Evolutionary conservation across 495 filamentous ascomycete genomes (phyloP).

Genomic region (Evernia prunastri): DNA sequence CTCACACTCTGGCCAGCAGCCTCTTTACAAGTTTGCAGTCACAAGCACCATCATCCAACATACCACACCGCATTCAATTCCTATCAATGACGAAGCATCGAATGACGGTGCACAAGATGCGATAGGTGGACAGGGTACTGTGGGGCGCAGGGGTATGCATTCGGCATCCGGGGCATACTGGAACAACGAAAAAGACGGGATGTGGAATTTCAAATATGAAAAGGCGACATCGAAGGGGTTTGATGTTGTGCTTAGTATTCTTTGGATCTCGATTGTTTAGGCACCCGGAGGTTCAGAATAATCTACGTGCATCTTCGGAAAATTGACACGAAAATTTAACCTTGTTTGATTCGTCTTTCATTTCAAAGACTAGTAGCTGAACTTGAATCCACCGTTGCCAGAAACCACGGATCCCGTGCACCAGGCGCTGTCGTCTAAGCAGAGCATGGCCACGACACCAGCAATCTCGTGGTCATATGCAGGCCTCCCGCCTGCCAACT

Average conservation of each 20-base stretch:
- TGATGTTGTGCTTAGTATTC: conserved; percentile 85
- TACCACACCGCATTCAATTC: conserved; percentile 40
- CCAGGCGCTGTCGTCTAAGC: conserved; percentile 64
- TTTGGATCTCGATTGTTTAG: conserved; percentile 65
- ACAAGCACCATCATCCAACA: conserved; percentile 99
- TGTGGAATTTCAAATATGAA: conserved; percentile 96
- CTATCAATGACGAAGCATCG: background rate
- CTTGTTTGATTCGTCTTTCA: background rate
- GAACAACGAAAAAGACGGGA: conserved; percentile 95
- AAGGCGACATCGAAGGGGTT: conserved; percentile 75
- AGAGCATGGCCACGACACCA: conserved; percentile 79
- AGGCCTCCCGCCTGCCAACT: conserved; percentile 60
- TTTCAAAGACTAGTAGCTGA: conserved; percentile 39
- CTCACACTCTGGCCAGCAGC: conserved; percentile 35
- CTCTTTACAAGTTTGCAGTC: conserved; percentile 80
- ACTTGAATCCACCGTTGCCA: conserved; percentile 79
- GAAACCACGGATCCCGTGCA: conserved; percentile 80
- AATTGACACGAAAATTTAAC: background rate
- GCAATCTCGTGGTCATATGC: conserved; percentile 74
- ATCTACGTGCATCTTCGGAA: background rate
- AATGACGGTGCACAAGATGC: conserved; percentile 2
- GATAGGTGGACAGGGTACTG: conserved; percentile 15
- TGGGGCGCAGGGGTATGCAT: conserved; percentile 74
- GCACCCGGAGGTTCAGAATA: background rate
- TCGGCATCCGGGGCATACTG: conserved; percentile 90